phyloP scores from a whole-genome alignment of 805 yeast genomes.

The Osmozyma mogii region DNA sequence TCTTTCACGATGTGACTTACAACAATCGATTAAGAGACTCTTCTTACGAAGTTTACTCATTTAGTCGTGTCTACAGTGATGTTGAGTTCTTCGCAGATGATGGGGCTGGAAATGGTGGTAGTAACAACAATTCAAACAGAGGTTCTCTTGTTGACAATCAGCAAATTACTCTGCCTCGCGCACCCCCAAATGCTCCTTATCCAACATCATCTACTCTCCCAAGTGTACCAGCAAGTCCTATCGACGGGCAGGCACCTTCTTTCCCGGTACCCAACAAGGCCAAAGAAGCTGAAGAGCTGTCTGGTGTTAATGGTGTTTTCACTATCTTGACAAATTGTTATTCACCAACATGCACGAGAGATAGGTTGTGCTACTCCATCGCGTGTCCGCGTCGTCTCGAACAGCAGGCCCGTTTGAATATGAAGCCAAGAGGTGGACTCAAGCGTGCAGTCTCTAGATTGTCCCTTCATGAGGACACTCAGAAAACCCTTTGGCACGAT shows the following conservation, averaged over 20 bases:
- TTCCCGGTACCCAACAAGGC: constrained; percentile 11
- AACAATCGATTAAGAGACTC: constrained; percentile 91
- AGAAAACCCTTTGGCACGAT: constrained; percentile 83
- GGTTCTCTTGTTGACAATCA: constrained; percentile 20
- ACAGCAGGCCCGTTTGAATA: constrained; percentile 86
- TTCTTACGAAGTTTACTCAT: constrained; percentile 77
- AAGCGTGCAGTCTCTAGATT: constrained; percentile 64
- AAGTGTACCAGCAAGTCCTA: constrained; percentile 12
- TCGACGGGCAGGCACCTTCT: constrained; percentile 8
- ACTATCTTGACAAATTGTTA: constrained; percentile 90
- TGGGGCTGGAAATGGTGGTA: constrained; percentile 12
- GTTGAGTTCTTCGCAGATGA: constrained; percentile 34
- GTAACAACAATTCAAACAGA: constrained; percentile 18
- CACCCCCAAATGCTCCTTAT: too few species aligned
- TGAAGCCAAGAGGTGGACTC: constrained; percentile 82
- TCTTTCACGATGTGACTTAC: constrained; percentile 92
- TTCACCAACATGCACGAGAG: constrained; percentile 92
- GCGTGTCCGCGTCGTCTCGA: constrained; percentile 95
- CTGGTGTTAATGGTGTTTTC: constrained; percentile 80
- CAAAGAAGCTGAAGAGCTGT: constrained; percentile 13
- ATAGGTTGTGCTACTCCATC: constrained; percentile 82
- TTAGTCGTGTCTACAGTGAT: constrained; percentile 49
- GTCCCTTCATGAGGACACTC: constrained; percentile 61
- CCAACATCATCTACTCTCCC: constrained; percentile 15
- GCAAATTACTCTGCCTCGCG: constrained; percentile 11